Base-by-base conservation (phyloP, 257 asterid genomes). In the Solanum sitiens region DNA sequence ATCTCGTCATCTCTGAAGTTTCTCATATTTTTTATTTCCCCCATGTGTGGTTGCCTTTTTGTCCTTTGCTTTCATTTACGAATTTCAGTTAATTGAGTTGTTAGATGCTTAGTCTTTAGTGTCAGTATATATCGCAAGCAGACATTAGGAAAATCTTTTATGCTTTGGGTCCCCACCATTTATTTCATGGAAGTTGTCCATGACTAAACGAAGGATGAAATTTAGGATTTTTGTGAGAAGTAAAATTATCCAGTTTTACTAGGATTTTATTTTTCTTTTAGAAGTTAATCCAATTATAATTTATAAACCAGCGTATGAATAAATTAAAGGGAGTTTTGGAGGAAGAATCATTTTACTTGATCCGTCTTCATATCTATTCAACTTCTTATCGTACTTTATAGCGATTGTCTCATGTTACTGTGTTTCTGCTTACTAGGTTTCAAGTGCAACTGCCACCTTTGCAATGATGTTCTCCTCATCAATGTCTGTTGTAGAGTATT, bases 381-480 rank as follows among this genome's bases (percentile, higher is more conserved):
- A 85, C n/a, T 65, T 30, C 13, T 80, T 37, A 13, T 80, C 37
- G 14, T 86, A 87, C 73, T 86, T 30, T 18, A 32, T 50, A 30
- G 18, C 8, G 70, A 16, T 50, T 12, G 45, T 82, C 70, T 82
- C 86, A 30, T 50, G 86, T 30, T 27, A 50, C 86, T 32, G 44
- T 30, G 70, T 50, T 82, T 89, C 50, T 83, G 37, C 61, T 86
- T 65, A 39, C 37, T 88, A 97, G 99, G 99, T 97, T 88, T 95
- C 99, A 86, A 97, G 99, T 93, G 99, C 99, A 42, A 97, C 99
- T 0, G 98, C 99, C 80, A 95, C 99, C 83, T 97, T 93, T 89
- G 98, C 98, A 71, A 97, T 97, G 99, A 94, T 94, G 99, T 97
- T 97, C 95, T 97, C 99, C 79, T 95, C 99, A 21, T 97, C 99